These are phyloP conservation scores for Penicillium carneum DNA, from an alignment of 2,329 filamentous ascomycete species.

Conservation along the genomic window DNA sequence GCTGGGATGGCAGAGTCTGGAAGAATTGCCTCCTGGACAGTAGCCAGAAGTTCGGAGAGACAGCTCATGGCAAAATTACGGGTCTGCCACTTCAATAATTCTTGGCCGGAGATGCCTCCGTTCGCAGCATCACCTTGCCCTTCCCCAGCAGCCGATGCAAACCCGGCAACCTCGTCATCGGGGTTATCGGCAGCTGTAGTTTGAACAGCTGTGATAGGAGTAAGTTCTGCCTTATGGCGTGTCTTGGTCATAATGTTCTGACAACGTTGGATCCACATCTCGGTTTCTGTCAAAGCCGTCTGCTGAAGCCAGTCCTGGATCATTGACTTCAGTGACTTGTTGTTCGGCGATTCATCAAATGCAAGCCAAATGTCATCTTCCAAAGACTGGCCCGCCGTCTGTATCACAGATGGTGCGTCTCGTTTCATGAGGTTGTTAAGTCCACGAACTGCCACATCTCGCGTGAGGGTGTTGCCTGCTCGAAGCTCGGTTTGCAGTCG, in stretches of 20 bases:
- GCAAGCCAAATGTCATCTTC: conserved; percentile 93
- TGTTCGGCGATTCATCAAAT: conserved; percentile 76
- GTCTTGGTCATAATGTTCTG: conserved; percentile 90
- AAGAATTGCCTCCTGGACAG: conserved; percentile 79
- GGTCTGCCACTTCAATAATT: conserved; percentile 93
- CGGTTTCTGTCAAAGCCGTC: conserved; percentile 79
- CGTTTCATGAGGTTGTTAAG: conserved; percentile 95
- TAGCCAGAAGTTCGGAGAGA: conserved; percentile 79
- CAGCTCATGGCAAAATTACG: conserved; percentile 91
- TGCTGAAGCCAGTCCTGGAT: conserved; percentile 93
- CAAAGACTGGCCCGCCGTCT: conserved; percentile 76
- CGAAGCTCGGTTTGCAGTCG: conserved; percentile 79
- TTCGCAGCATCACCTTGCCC: conserved; percentile 64
- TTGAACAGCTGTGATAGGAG: conserved; percentile 48
- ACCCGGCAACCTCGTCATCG: conserved; percentile 95
- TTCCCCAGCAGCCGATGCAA: conserved; percentile 74
- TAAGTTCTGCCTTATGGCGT: conserved; percentile 66
- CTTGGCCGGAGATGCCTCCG: conserved; percentile 70
- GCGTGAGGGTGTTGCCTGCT: conserved; percentile 71
- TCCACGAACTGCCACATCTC: conserved; percentile 83
- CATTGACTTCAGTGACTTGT: conserved; percentile 83
- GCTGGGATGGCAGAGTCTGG: conserved; percentile 80
- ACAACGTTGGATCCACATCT: conserved; percentile 85
- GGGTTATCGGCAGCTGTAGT: conserved; percentile 75
- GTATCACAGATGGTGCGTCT: conserved; percentile 81